Evolutionary conservation across 257 asterid genomes (phyloP).

Genomic region (Solanum stenotomum): DNA sequence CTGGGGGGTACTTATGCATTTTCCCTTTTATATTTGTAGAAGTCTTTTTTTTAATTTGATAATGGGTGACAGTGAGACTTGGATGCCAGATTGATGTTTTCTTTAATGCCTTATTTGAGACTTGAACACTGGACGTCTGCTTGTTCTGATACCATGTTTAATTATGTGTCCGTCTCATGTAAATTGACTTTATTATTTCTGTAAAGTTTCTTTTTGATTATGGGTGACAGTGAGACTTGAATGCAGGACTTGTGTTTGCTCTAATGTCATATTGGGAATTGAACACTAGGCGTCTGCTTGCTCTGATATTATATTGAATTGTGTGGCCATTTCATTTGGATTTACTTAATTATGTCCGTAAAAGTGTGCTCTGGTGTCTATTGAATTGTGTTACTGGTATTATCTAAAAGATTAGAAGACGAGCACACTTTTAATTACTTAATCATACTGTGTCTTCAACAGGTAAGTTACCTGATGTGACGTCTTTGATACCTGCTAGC

Average conservation of each 20-base stretch:
- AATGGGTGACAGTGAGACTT: background rate
- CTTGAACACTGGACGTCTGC: background rate
- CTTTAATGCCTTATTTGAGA: background rate
- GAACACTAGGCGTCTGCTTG: background rate
- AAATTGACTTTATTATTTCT: background rate
- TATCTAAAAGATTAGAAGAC: background rate
- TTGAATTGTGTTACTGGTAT: background rate
- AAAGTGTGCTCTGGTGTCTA: background rate
- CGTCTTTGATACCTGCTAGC: conserved; percentile 50
- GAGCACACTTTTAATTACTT: background rate
- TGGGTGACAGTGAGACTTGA: background rate
- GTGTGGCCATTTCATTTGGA: background rate
- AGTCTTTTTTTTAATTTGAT: background rate
- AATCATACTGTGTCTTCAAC: background rate
- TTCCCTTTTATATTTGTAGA: too few relatives aligned
- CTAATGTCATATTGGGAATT: background rate
- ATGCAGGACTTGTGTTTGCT: background rate
- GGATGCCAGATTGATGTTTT: background rate
- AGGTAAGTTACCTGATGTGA: conserved; percentile 40
- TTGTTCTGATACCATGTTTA: background rate
- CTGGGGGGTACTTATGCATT: too few relatives aligned
- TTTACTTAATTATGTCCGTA: background rate
- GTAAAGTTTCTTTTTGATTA: background rate
- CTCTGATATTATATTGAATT: background rate
- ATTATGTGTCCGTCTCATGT: background rate